phyloP scores from a whole-genome alignment of 306 rosid species.

The Begonia peltatifolia region DNA sequence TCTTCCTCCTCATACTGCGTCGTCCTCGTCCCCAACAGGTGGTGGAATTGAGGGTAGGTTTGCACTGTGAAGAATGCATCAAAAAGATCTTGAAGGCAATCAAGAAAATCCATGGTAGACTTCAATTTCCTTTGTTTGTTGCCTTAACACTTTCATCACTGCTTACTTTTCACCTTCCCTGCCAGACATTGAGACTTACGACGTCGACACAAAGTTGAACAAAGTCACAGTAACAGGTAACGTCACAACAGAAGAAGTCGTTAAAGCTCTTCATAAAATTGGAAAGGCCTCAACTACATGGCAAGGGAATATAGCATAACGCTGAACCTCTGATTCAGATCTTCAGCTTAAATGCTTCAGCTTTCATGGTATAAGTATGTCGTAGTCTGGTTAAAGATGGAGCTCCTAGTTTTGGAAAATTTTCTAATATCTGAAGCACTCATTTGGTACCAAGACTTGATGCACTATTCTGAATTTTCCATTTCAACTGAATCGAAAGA shows the following conservation, averaged over 20 bases:
- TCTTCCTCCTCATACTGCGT: too few relatives aligned
- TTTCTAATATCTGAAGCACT: too few relatives aligned
- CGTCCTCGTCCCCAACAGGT: conserved; percentile 16
- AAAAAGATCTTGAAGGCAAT: conserved; percentile 75
- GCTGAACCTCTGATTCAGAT: too few relatives aligned
- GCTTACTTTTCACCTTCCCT: neutral
- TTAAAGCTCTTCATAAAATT: conserved; percentile 48
- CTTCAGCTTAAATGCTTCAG: too few relatives aligned
- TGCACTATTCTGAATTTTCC: too few relatives aligned
- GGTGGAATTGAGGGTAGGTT: conserved; percentile 78
- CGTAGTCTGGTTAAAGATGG: too few relatives aligned
- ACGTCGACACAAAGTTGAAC: conserved; percentile 49
- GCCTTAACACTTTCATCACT: neutral
- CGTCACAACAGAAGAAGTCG: conserved; percentile 50
- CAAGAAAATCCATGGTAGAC: conserved; percentile 68
- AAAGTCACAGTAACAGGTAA: conserved; percentile 70
- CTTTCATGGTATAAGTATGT: too few relatives aligned
- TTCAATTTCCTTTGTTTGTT: neutral
- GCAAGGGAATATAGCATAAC: neutral
- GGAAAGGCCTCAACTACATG: conserved; percentile 50
- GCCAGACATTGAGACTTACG: conserved; percentile 70
- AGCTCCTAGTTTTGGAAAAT: too few relatives aligned
- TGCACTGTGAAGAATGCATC: conserved; percentile 80
- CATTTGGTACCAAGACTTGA: too few relatives aligned
- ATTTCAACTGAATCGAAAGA: too few relatives aligned